Base-by-base conservation (phyloP, 2,329 filamentous ascomycete species). In the Fusarium albosuccineum region DNA sequence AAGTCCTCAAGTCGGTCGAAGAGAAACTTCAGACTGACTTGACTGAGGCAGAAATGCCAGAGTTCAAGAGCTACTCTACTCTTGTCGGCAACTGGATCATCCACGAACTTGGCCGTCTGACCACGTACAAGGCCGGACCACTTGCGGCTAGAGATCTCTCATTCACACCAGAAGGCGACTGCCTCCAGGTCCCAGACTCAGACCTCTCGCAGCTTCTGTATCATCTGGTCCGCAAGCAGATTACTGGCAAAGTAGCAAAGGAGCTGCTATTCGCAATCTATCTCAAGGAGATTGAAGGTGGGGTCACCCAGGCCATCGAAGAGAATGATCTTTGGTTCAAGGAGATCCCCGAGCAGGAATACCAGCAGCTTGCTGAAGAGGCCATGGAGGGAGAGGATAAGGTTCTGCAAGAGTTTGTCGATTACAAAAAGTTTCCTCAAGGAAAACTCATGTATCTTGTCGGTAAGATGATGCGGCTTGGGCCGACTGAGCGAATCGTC, bases 31-130 rank as follows among this genome's bases (percentile, higher is more conserved):
- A 40, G 67, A 33, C 57, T 6, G 72, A 76, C 26, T 50, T 66
- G 2, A 60, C 54, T 6, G 52, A 65, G 22, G 30, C 39, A 10
- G 65, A 63, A n/a, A 53, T 64, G 13, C 69, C 73, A 2, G 71
- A 77, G 5, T 61, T 77, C 40, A 77, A 78, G 36, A 72, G 68
- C 1, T 80, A 82, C 56, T 82, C 84, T 9, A 78, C 81, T 5
- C 76, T 89, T 5, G 83, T 83, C 5, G 83, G 83, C 3, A 91
- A 90, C 72, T 91, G 88, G 91, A 89, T 92, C 45, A 83, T 94
- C 30, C 91, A 94, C 72, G 91, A 94, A 72, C 83, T 94, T 3
- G 92, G 91, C 8, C 89, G 90, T 2, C 79, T 93, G 10, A 88
- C 87, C 11, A 83, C 86, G 1, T 85, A 87, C 64, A 79, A 81